Evolutionary conservation across 2,329 filamentous ascomycete species (phyloP), one percentile per base, ranked within the genome.

Genomic region (Stemphylium vesicarium): DNA sequence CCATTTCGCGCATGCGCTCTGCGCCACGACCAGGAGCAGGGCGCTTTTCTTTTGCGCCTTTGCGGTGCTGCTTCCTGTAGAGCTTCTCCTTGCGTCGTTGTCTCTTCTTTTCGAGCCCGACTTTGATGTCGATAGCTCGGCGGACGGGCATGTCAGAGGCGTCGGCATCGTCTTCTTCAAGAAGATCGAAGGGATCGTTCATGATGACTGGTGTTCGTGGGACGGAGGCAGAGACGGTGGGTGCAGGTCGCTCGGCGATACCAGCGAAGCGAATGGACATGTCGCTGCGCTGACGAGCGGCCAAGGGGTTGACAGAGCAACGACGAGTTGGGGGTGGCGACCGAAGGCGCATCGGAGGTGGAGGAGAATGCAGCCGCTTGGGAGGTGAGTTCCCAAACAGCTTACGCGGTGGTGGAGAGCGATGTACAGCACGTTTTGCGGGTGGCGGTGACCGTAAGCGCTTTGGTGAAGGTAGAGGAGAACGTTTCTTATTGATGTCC

Each of bases 51-150:
- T 85, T 92, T 61, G 88, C 87, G 53, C 88, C 88, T 68, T 92
- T 91, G 72, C 92, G 88, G 79, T 91, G 96, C 71, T 94, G 89
- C 75, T 96, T 95, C 68, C 93, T 89, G 73, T 91, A 89, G 69
- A 92, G 90, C 77, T 97, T 96, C 77, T 98, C 93, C 78, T 90
- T 92, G 65, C 95, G 90, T 62, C 95, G 88, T 79, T 95, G 91
- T 22, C 93, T 89, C 80, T 96, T 98, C 77, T 91, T 89, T 79
- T 99, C 95, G 1, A 99, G 84, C 8, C 95, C 95, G 18, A 75
- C 65, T 75, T 96, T 96, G 77, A 97, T 99, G 76, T 98, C 95
- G 64, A 99, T 96, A 32, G 95, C 93, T n/a, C 92, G 92, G 59
- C 95, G 90, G 9, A 91, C 85, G 60, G 95, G 92, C 37, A 86